These are phyloP conservation scores for Incumbomyces lentus DNA, from an alignment of 2,329 filamentous ascomycete genomes.

Conservation along the genomic window DNA sequence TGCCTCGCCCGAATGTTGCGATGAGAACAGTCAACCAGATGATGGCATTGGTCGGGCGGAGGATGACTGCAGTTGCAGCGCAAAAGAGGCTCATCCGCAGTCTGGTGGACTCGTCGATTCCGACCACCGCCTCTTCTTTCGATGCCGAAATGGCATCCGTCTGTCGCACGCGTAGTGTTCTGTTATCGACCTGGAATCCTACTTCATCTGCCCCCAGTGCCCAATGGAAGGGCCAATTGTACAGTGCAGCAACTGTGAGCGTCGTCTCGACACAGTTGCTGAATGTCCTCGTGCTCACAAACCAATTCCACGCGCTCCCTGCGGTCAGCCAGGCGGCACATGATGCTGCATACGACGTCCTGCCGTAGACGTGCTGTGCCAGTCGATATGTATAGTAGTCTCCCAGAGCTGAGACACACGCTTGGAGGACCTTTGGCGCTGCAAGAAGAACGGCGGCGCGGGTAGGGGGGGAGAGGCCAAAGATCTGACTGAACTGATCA, in stretches of 20 bases:
- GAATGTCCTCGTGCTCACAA: conserved; percentile 82
- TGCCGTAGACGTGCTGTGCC: conserved; percentile 62
- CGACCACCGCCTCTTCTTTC: conserved; percentile 6
- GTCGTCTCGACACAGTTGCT: conserved; percentile 92
- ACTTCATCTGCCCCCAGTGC: conserved; percentile 27
- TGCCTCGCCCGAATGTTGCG: conserved; percentile 7
- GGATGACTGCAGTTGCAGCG: conserved; percentile 70
- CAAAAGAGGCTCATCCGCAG: conserved; percentile 58
- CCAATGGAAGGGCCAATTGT: conserved; percentile 78
- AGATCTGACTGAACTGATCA: conserved; percentile 44
- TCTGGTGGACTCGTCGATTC: conserved; percentile 15
- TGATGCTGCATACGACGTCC: conserved; percentile 51
- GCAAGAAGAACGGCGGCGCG: conserved; percentile 59
- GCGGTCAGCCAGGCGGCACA: conserved; percentile 62
- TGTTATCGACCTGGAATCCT: conserved; percentile 8
- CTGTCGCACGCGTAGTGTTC: conserved; percentile 10
- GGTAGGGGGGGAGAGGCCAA: conserved; percentile 44
- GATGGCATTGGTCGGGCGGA: conserved; percentile 80
- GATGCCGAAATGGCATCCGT: conserved; percentile 1
- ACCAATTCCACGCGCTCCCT: conserved; percentile 90
- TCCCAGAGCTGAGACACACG: conserved; percentile 61
- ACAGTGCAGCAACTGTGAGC: conserved; percentile 67
- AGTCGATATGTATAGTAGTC: conserved; percentile 87
- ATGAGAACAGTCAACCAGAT: conserved; percentile 63
- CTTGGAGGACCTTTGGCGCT: conserved; percentile 66